Percentiles rank a stretch among this genome's conserved stretches.
Evolutionary conservation across 1,284 basidiomycete species (phyloP).

Genomic region (Sphaerobolus stellatus): DNA sequence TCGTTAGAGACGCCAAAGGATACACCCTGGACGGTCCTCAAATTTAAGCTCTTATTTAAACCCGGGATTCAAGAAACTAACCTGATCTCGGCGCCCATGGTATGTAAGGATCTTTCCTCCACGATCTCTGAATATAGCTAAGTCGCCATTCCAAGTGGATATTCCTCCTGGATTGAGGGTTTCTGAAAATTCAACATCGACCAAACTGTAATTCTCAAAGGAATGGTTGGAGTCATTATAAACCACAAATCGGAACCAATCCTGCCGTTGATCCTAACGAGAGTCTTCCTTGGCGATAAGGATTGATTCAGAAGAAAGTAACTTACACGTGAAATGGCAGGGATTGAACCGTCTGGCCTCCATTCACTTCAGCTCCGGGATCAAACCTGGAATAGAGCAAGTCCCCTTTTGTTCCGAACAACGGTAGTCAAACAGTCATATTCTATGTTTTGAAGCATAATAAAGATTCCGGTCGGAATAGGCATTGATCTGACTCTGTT

Average conservation of each 20-base stretch:
- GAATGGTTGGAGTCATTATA: constrained; percentile 6
- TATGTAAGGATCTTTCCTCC: constrained; percentile 9
- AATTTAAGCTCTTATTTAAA: too few relatives aligned
- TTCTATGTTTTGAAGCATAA: constrained; percentile 21
- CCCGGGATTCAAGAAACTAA: not conserved
- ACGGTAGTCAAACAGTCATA: constrained; percentile 29
- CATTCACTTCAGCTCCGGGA: constrained; percentile 14
- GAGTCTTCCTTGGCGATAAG: too few relatives aligned
- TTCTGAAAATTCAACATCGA: constrained; percentile 1
- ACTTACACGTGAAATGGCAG: not conserved
- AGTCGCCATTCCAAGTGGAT: constrained; percentile 1
- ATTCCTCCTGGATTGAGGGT: constrained; percentile 9
- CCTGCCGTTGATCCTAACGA: constrained; percentile 1
- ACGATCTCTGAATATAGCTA: constrained; percentile 1
- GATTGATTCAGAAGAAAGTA: not conserved
- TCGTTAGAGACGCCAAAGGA: constrained; percentile 31
- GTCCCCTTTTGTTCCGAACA: constrained; percentile 31
- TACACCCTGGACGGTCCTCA: too few relatives aligned
- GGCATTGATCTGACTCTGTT: constrained; percentile 26
- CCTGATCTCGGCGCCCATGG: constrained; percentile 7
- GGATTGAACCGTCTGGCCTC: not conserved
- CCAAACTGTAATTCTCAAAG: constrained; percentile 3
- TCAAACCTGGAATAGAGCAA: constrained; percentile 27
- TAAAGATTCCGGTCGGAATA: constrained; percentile 24
- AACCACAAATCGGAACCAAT: constrained; percentile 14